Evolutionary conservation across 305 asterid genomes (phyloP).

Genomic region (Solanum chacoense): DNA sequence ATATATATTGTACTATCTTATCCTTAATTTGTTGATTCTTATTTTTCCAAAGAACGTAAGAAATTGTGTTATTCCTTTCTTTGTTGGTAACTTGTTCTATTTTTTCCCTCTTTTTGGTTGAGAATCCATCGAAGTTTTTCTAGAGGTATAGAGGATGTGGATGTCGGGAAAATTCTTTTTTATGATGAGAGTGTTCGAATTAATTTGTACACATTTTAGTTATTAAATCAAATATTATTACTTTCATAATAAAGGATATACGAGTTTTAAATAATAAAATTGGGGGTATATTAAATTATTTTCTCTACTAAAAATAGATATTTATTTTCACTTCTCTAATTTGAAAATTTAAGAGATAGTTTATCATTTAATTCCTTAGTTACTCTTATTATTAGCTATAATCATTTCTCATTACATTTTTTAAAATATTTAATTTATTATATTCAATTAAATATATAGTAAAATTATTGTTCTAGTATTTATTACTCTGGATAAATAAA

Average conservation of each 20-base stretch:
- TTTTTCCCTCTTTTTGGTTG: not conserved
- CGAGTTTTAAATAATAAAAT: too few species aligned
- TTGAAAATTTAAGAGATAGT: not conserved
- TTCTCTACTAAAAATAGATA: not conserved
- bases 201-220: not conserved
- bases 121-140: not conserved
- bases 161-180: not conserved
- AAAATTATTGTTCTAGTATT: not conserved
- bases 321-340: not conserved
- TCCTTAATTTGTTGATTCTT: not conserved
- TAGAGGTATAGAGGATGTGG: not conserved
- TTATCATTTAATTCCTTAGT: not conserved
- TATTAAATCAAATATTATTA: not conserved
- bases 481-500: not conserved
- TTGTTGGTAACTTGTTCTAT: not conserved
- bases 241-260: not conserved
- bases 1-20: not conserved
- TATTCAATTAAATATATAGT: not conserved
- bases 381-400: not conserved
- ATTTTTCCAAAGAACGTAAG: not conserved
- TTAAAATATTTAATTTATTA: not conserved
- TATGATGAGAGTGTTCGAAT: not conserved
- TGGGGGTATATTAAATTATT: rapidly evolving
- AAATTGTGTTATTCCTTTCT: not conserved
- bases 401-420: not conserved